Evolutionary conservation across 371 early-diverging fungal species (phyloP).

Genomic region (Lichtheimia ramosa): DNA sequence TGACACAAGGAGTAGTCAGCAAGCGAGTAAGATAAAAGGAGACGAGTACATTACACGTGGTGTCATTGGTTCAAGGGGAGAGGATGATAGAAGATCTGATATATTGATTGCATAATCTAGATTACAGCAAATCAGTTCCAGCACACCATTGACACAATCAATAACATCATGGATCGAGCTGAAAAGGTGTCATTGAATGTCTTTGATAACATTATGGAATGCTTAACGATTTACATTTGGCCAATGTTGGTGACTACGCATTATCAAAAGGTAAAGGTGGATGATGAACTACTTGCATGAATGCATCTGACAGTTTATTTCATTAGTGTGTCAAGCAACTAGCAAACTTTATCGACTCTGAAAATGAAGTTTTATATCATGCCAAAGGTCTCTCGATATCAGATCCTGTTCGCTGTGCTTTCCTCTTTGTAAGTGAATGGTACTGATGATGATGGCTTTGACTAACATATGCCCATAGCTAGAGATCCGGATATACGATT

Average conservation of each 20-base stretch:
- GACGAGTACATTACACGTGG: background rate
- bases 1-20: background rate
- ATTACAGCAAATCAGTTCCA: constrained; percentile 10
- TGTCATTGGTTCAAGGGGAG: too few species aligned
- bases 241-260: constrained; percentile 45
- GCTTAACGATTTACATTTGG: constrained; percentile 47
- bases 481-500: constrained; percentile 10
- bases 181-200: constrained; percentile 43
- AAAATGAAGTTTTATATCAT: constrained; percentile 37
- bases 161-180: constrained; percentile 36
- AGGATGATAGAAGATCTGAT: too few species aligned
- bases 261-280: constrained; percentile 50
- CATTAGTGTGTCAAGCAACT: constrained; percentile 33
- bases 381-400: constrained; percentile 35
- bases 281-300: constrained; percentile 31
- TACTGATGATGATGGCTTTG: background rate
- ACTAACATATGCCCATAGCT: background rate
- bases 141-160: constrained; percentile 46
- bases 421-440: constrained; percentile 44
- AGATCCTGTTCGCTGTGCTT: constrained; percentile 46
- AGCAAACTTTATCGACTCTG: constrained; percentile 38
- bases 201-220: constrained; percentile 50
- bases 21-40: background rate
- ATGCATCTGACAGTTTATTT: background rate
- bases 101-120: background rate